These are phyloP conservation scores for Syzygium jambos DNA, from an alignment of 345 rosid species.

Conservation along the genomic window DNA sequence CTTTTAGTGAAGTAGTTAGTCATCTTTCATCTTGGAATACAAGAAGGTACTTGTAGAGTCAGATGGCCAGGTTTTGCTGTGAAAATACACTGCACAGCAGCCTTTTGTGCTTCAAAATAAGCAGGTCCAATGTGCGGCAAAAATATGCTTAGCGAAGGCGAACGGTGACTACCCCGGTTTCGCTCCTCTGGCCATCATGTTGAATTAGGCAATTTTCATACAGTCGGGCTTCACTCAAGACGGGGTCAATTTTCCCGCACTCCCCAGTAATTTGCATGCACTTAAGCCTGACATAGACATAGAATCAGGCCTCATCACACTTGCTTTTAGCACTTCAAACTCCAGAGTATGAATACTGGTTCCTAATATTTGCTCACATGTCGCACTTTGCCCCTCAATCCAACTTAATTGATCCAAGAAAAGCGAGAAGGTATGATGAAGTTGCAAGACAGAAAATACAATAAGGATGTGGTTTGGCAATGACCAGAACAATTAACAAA, in stretches of 20 bases:
- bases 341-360: neutral
- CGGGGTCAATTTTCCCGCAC: neutral
- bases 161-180: neutral
- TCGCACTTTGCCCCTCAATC: neutral
- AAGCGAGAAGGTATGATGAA: neutral
- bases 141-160: neutral
- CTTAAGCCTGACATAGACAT: neutral
- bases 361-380: neutral
- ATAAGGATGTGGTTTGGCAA: neutral
- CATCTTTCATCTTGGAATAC: too few species aligned
- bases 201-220: too few species aligned
- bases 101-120: accelerated
- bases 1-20: too few species aligned
- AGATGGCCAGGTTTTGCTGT: too few species aligned
- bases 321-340: neutral
- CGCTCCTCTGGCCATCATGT: neutral
- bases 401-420: neutral
- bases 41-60: too few species aligned
- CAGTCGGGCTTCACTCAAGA: neutral
- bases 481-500: neutral
- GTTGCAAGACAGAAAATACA: neutral
- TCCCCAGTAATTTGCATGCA: neutral
- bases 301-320: neutral
- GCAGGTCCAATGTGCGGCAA: neutral
- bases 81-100: neutral